Base-by-base conservation (phyloP, 2,329 filamentous ascomycete species). In the Colletotrichum higginsianum region DNA sequence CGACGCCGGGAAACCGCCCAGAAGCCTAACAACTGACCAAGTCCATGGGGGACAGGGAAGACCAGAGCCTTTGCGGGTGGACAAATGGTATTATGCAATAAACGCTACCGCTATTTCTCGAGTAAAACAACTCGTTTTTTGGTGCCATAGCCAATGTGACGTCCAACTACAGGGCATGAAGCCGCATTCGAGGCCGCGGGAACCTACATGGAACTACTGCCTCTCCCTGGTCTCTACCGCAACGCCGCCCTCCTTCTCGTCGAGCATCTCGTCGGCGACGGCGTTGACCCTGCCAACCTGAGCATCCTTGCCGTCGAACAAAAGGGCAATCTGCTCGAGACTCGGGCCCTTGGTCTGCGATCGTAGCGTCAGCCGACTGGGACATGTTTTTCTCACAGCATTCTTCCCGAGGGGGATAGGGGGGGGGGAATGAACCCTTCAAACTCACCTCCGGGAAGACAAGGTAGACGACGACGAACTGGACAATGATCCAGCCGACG, bases 381-480 rank as follows among this genome's bases (percentile, higher is more conserved):
- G 7, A n/a, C 7, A 16, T 8, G 13, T 6, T n/a, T 3, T 3
- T 18, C 5, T 21, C 7, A 18, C 3, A 23, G n/a, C 0, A 3
- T 6, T 2, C 4, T 16, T 26, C 26, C 5, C 26, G 4, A 26
- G 26, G 12, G 15, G 21, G 13, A 58, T 23, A 23, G 21, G 21
- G 26, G 23, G 23, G 23, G 23, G 3, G 23, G 3, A 5, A 26
- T 4, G 26, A 26, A 26, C 26, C 26, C 26, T 26, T 26, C 26
- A 26, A 26, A 26, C 26, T 60, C 42, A 64, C 69, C 76, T 77
- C 56, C 50, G 71, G 35, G 73, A 79, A 49, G 23, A 73, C 50
- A 3, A 74, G 60, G 35, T 65, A 66, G 61, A 90, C 84, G 0
- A 85, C 83, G 0, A 82, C 78, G 2, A 85, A 70, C 0, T 83